phyloP scores from a whole-genome alignment of 768 basidiomycete species.

The Coprinellus micaceus region DNA sequence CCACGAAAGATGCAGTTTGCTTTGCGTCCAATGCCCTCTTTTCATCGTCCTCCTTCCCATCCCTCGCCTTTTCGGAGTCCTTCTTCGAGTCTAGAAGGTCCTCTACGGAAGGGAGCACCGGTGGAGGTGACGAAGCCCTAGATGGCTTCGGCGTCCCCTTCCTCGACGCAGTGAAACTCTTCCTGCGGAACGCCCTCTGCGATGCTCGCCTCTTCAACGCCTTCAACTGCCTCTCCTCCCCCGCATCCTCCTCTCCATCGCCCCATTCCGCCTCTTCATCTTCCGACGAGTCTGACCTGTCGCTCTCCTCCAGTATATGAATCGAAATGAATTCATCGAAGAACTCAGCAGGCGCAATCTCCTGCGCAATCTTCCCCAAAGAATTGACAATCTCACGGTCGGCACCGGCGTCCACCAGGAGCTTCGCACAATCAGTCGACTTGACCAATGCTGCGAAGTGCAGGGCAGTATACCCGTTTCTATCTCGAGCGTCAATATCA shows the following conservation, averaged over 20 bases:
- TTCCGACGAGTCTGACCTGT: conserved; percentile 42
- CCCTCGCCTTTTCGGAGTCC: neutral
- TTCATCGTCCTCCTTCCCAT: conserved; percentile 19
- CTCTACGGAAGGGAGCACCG: neutral
- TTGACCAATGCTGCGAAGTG: conserved; percentile 77
- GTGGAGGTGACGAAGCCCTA: conserved; percentile 27
- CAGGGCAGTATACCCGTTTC: conserved; percentile 86
- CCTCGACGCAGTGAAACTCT: conserved; percentile 21
- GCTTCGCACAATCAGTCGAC: conserved; percentile 57
- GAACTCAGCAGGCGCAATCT: conserved; percentile 49
- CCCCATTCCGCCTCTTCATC: conserved; percentile 40
- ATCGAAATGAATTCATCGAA: conserved; percentile 32
- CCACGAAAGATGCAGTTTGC: conserved; percentile 53
- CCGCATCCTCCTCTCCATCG: conserved; percentile 16
- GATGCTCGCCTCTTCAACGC: conserved; percentile 30
- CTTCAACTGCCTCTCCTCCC: conserved; percentile 30
- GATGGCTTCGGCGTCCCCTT: conserved; percentile 28
- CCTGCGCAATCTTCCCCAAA: conserved; percentile 65
- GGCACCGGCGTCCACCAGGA: conserved; percentile 79
- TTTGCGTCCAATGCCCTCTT: conserved; percentile 38
- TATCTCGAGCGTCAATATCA: conserved; percentile 81
- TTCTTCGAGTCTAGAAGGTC: neutral
- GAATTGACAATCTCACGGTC: conserved; percentile 72
- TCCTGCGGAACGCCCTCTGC: conserved; percentile 29
- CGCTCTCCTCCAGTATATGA: conserved; percentile 16